Base-by-base conservation (phyloP, 2,329 filamentous ascomycete genomes). In the Cryphonectria japonica region DNA sequence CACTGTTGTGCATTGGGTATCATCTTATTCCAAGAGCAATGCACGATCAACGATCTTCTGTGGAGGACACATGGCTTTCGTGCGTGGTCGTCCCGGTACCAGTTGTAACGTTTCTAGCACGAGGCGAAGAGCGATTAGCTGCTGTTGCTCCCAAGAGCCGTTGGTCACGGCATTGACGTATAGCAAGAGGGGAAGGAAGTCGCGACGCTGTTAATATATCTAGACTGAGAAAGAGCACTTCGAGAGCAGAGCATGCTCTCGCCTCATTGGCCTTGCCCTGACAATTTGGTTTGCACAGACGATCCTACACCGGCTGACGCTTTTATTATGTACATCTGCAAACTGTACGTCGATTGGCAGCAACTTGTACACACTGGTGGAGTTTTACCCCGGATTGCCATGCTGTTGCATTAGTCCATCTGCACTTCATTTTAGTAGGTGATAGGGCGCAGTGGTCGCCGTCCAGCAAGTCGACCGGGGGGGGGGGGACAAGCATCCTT, bases 381-480 rank as follows among this genome's bases (percentile, higher is more conserved):
- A 50, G 46, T n/a, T 50, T 50, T 50, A 50, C 46, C 46, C 46
- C 46, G n/a, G 46, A 50, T 50, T 50, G 46, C 46, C 46, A n/a
- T 50, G 22, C 46, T 11, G 11, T 22, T 50, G 46, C 46, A 50
- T 50, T 50, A 50, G 46, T 50, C 32, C 26, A 32, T 16, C 13
- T 32, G 54, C 26, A 32, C n/a, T 26, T 26, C 19, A n/a, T 4
- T 13, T 59, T 19, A 57, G 52, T 26, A 29, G 52, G 29, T 5
- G 14, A 16, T 29, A 13, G 16, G 26, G 54, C 43, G 43, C 19
- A 50, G 43, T 50, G 43, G 13, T 57, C 14, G 52, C 14, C 19
- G 29, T 59, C 54, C 29, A 16, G 54, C 26, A 19, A 6, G 14
- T 34, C 13, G 29, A 39, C 8, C 8, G 7, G 9, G 5, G 34